Conservation (phyloP, 495 filamentous ascomycete species). For the Xylaria castorea region DNA sequence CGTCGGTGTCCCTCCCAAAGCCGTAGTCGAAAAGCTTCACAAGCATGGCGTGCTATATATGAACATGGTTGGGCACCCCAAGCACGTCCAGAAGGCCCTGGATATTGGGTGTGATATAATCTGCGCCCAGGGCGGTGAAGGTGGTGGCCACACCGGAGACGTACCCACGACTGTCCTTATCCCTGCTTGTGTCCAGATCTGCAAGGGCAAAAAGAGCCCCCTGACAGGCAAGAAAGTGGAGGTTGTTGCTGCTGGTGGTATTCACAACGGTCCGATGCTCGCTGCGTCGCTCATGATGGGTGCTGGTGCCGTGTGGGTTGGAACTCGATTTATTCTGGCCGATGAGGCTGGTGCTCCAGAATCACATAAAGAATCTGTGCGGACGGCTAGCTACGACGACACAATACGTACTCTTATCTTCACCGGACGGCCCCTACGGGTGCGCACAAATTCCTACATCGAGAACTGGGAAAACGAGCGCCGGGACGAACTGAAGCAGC, state of each 20-base stretch:
- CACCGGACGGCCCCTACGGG: conserved; percentile 92
- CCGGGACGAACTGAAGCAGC: conserved; percentile 83
- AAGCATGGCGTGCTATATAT: conserved; percentile 89
- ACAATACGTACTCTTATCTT: conserved; percentile 97
- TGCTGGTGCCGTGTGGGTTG: conserved; percentile 92
- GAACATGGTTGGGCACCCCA: conserved; percentile 99
- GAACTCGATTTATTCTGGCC: conserved; percentile 90
- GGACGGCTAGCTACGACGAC: conserved; percentile 90
- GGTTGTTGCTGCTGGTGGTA: conserved; percentile 91
- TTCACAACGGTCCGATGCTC: conserved; percentile 90
- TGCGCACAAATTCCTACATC: conserved; percentile 92
- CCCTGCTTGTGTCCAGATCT: conserved; percentile 84
- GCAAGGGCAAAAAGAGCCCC: conserved; percentile 81
- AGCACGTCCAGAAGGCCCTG: conserved; percentile 94
- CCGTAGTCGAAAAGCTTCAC: conserved; percentile 89
- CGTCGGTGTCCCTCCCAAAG: conserved; percentile 89
- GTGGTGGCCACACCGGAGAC: conserved; percentile 90
- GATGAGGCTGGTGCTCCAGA: conserved; percentile 94
- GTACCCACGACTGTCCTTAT: conserved; percentile 89
- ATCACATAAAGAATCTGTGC: conserved; percentile 95
- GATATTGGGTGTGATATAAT: conserved; percentile 90
- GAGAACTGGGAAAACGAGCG: conserved; percentile 95
- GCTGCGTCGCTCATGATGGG: conserved; percentile 93
- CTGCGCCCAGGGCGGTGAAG: conserved; percentile 92
- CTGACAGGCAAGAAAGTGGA: conserved; percentile 86